These are phyloP conservation scores for Eimeria acervulina DNA, from an alignment of 169 alveolate genomes.

Conservation along the genomic window DNA sequence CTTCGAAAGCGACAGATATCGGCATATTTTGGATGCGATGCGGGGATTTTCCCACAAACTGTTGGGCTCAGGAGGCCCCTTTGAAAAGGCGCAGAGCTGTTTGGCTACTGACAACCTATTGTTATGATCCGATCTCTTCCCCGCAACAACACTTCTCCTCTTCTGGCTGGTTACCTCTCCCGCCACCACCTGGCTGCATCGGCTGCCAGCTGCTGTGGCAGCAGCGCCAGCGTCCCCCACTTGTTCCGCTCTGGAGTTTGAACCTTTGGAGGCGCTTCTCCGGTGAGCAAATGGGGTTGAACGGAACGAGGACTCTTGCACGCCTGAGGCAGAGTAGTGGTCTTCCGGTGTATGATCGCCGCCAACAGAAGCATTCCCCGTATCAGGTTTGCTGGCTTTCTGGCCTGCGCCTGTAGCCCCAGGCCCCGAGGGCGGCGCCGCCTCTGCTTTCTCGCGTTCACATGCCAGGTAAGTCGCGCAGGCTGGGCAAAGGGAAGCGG, in stretches of 20 bases:
- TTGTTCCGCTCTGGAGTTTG: neutral
- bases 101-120: neutral
- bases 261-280: neutral
- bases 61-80: neutral
- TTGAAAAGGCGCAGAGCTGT: neutral
- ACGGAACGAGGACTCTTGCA: neutral
- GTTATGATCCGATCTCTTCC: neutral
- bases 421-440: neutral
- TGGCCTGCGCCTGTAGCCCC: neutral
- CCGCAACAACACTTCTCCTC: neutral
- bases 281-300: neutral
- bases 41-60: constrained; percentile 76
- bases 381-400: neutral
- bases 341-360: neutral
- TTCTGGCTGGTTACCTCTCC: neutral
- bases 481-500: constrained; percentile 41
- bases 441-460: neutral
- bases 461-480: constrained; percentile 52
- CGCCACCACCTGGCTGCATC: neutral
- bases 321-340: neutral
- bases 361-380: neutral
- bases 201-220: neutral
- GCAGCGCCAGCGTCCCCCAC: neutral
- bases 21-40: constrained; percentile 26
- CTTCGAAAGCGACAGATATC: constrained; percentile 68